A percentile compares a stretch with the other conserved stretches of the same genome.
phyloP scores from a whole-genome alignment of 495 filamentous ascomycete genomes.

The Lentithecium fluviatile region DNA sequence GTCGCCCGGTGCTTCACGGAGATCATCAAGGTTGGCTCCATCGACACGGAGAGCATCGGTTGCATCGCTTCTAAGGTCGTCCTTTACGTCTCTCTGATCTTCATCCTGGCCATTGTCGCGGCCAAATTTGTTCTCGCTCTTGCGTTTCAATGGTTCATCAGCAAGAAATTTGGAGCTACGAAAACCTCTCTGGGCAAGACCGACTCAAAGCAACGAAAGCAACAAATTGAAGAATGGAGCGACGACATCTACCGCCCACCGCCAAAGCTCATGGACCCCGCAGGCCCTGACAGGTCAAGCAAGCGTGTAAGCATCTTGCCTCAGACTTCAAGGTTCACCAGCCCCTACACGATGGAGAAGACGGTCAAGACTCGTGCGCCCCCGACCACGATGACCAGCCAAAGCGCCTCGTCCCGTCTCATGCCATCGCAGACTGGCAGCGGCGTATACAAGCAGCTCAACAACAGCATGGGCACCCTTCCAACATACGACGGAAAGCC shows the following conservation, averaged over 20 bases:
- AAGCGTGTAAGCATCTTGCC: slow-evolving; percentile 81
- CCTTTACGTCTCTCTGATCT: slow-evolving; percentile 86
- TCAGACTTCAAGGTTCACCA: slow-evolving; percentile 90
- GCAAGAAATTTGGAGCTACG: slow-evolving; percentile 72
- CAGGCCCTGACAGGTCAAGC: slow-evolving; percentile 62
- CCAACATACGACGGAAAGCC: slow-evolving; percentile 44
- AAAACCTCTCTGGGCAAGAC: slow-evolving; percentile 63
- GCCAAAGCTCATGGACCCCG: slow-evolving; percentile 70
- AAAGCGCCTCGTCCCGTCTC: slow-evolving; percentile 74
- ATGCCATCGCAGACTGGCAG: slow-evolving; percentile 55
- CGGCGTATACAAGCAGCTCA: slow-evolving; percentile 65
- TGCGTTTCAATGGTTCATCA: slow-evolving; percentile 92
- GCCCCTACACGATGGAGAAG: slow-evolving; percentile 75
- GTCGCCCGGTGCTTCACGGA: slow-evolving; percentile 83
- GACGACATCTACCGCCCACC: slow-evolving; percentile 95
- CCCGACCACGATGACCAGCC: slow-evolving; percentile 94
- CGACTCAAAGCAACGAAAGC: slow-evolving; percentile 74
- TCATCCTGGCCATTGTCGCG: slow-evolving; percentile 87
- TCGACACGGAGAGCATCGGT: slow-evolving; percentile 94
- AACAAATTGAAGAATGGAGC: slow-evolving; percentile 97
- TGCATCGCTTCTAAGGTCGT: slow-evolving; percentile 98
- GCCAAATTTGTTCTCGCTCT: slow-evolving; percentile 89
- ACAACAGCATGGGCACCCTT: slow-evolving; percentile 65
- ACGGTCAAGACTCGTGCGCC: slow-evolving; percentile 52
- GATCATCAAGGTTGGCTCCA: slow-evolving; percentile 91